These are phyloP conservation scores for Penicillium rolfsii DNA, from an alignment of 2,329 filamentous ascomycete genomes.

Conservation along the genomic window DNA sequence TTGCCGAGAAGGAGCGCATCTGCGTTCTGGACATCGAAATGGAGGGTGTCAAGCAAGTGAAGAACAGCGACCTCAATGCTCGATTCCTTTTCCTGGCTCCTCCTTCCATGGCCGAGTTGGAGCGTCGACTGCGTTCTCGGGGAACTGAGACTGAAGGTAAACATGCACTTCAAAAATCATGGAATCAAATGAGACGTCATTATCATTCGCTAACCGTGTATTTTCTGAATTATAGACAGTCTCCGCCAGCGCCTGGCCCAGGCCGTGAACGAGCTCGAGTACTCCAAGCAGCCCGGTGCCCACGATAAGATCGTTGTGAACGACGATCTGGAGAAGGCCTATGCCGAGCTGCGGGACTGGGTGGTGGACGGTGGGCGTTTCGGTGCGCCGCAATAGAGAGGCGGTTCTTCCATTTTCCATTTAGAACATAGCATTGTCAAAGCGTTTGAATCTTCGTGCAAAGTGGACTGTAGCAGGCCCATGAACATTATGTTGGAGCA, in stretches of 20 bases:
- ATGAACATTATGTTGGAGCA: conserved; percentile 1
- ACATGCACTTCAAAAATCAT: background rate
- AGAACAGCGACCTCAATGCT: conserved; percentile 71
- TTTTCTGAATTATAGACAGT: conserved; percentile 43
- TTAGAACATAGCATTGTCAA: conserved; percentile 1
- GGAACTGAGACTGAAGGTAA: conserved; percentile 73
- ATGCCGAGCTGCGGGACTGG: conserved; percentile 57
- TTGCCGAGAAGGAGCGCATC: conserved; percentile 69
- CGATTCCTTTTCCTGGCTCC: conserved; percentile 85
- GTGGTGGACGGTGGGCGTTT: conserved; percentile 50
- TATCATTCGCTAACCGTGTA: background rate
- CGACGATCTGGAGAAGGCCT: conserved; percentile 64
- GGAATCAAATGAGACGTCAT: background rate
- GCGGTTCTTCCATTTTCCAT: background rate
- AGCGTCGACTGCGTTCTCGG: conserved; percentile 72
- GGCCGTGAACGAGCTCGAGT: conserved; percentile 75
- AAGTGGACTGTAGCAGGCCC: background rate
- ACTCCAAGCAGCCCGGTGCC: conserved; percentile 66
- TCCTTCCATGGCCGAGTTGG: conserved; percentile 73
- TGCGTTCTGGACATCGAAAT: conserved; percentile 96
- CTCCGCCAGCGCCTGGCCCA: conserved; percentile 71
- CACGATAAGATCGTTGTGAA: conserved; percentile 70
- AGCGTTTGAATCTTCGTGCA: conserved; percentile 4
- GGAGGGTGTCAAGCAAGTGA: conserved; percentile 96
- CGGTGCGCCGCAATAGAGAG: conserved; percentile 30